Evolutionary conservation across 1,139 yeast species (phyloP).

Genomic region (Magnusiomyces ingens): DNA sequence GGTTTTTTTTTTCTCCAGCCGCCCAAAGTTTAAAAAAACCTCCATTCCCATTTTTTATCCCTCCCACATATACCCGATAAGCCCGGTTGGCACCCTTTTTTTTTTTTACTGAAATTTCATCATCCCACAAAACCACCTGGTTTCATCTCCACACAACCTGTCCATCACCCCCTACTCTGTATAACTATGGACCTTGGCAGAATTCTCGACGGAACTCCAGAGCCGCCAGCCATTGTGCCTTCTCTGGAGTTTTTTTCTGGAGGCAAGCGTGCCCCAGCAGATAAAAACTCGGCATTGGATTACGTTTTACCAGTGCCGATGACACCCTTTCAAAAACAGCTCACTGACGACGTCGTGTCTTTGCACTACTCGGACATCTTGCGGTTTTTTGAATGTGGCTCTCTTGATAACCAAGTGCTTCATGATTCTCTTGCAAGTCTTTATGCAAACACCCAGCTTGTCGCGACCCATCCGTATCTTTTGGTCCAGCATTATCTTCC

Average conservation of each 20-base stretch:
- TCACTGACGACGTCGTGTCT: conserved; percentile 89
- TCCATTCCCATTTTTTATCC: not conserved
- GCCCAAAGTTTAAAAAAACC: not conserved
- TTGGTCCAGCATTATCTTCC: conserved; percentile 84
- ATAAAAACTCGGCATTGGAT: conserved; percentile 33
- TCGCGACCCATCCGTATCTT: conserved; percentile 83
- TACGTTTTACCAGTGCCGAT: conserved; percentile 80
- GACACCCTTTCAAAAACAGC: conserved; percentile 80
- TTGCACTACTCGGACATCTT: conserved; percentile 85
- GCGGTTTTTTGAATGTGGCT: conserved; percentile 68
- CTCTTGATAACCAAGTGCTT: conserved; percentile 38
- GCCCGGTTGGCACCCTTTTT: not conserved
- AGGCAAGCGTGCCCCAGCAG: conserved; percentile 8
- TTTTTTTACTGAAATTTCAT: not conserved
- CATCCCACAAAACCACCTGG: not conserved
- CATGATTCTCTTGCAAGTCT: conserved; percentile 56
- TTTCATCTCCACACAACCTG: not conserved
- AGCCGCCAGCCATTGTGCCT: conserved; percentile 56
- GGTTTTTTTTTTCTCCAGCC: not conserved
- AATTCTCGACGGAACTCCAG: conserved; percentile 79
- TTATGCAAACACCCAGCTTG: conserved; percentile 66
- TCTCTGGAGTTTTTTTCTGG: conserved; percentile 23
- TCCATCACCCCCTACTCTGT: not conserved
- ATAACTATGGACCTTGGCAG: conserved; percentile 60
- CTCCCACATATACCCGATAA: conserved; percentile 1